phyloP scores from a whole-genome alignment of 495 filamentous ascomycete genomes.

The Xanthoparmelia taractica region DNA sequence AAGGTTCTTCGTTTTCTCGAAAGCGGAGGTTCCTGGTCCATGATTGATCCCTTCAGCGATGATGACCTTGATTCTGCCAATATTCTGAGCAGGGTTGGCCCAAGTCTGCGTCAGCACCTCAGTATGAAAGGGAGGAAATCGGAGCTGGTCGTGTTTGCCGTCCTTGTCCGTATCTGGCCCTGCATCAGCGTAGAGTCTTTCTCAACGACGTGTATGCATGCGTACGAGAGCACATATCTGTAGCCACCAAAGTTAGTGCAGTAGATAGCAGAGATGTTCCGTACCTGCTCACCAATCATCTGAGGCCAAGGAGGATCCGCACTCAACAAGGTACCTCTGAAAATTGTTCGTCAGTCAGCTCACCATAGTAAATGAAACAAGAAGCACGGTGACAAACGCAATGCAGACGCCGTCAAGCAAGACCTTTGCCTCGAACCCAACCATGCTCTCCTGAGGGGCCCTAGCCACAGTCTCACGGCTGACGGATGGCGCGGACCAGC shows the following conservation, averaged over 20 bases:
- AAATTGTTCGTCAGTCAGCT: constrained; percentile 14
- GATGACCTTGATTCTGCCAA: constrained; percentile 70
- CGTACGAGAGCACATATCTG: constrained; percentile 23
- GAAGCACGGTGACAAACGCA: constrained; percentile 43
- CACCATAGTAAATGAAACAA: not conserved
- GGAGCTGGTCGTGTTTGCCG: constrained; percentile 55
- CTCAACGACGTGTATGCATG: not conserved
- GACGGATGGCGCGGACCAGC: constrained; percentile 61
- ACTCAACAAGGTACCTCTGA: constrained; percentile 48
- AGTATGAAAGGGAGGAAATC: constrained; percentile 66
- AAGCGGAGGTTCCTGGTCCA: constrained; percentile 41
- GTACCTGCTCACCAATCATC: constrained; percentile 39
- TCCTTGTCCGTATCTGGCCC: constrained; percentile 49
- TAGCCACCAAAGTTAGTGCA: not conserved
- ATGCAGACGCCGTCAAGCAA: constrained; percentile 61
- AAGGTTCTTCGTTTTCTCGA: constrained; percentile 65
- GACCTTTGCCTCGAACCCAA: constrained; percentile 62
- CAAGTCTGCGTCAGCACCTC: constrained; percentile 62
- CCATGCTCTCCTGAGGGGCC: constrained; percentile 51
- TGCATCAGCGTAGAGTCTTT: constrained; percentile 4
- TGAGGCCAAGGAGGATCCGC: constrained; percentile 54
- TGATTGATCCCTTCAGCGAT: constrained; percentile 64
- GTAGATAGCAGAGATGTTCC: not conserved
- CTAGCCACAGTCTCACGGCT: constrained; percentile 53
- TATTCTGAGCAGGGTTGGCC: constrained; percentile 63